Evolutionary conservation across 2,329 filamentous ascomycete species (phyloP), one percentile per base, ranked within the genome.

Genomic region (Colletotrichum tropicale): DNA sequence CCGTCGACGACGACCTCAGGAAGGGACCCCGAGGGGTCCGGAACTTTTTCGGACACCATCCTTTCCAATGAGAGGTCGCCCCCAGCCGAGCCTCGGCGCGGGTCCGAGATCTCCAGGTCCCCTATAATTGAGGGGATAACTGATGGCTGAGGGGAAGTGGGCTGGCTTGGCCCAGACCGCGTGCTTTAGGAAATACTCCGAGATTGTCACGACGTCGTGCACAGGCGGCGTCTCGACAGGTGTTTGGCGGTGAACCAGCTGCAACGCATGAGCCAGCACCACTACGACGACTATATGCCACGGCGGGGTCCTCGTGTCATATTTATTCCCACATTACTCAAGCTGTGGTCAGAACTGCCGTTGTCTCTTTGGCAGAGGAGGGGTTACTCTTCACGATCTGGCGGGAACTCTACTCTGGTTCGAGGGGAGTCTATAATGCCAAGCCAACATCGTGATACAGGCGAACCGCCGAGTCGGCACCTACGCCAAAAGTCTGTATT

Each of bases 261-360:
- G 30, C 38, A 12, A 28, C 36, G 38, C 24, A 61, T 48, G 30
- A 67, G 55, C 36, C 62, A 61, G 10, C 55, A 9, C 15, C 3
- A 18, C 15, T 12, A 1, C 3, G 7, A 3, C 30, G 0, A 8
- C 28, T 15, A 2, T 2, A 3, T 24, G 5, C 6, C 12, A 16
- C 8, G 8, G 34, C 21, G 56, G 26, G 58, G n/a, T 26, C n/a
- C 2, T n/a, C 16, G 34, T 67, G 21, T 58, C 38, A 58, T 65
- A 48, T 73, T 58, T 58, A 73, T 68, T 43, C 15, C 52, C 28
- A n/a, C 48, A 30, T 48, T 36, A 56, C 24, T 36, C n/a, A 24
- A 9, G 16, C 21, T 8, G 5, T 15, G 5, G 18, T 15, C 15
- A 13, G n/a, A 38, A 71, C 2, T 71, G 55, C 52, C 61, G 38